phyloP scores from a whole-genome alignment of 352 stramenopile species.

The Pythium rhizo-oryzae region DNA sequence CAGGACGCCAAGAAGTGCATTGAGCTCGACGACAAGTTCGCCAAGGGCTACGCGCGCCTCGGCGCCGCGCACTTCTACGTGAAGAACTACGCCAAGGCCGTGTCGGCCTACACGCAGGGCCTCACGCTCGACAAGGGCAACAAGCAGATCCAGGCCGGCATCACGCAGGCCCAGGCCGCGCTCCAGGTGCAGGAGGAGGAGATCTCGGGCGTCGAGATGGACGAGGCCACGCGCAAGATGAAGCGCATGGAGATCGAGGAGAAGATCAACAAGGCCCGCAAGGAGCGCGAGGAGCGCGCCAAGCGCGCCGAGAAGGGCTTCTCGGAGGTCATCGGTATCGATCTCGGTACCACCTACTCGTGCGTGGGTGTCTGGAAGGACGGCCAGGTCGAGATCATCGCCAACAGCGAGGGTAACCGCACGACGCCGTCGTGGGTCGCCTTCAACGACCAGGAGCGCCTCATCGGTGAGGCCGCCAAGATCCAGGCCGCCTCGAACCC shows the following conservation, averaged over 20 bases:
- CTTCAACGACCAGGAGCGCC: conserved; percentile 62
- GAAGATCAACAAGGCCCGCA: conserved; percentile 89
- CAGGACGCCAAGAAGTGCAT: conserved; percentile 89
- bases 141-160: conserved; percentile 79
- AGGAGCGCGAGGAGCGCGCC: conserved; percentile 83
- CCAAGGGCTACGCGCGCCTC: conserved; percentile 87
- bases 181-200: conserved; percentile 87
- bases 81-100: conserved; percentile 89
- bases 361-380: conserved; percentile 98
- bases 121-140: conserved; percentile 85
- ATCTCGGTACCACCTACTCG: conserved; percentile 96
- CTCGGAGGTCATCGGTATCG: conserved; percentile 87
- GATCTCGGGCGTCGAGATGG: conserved; percentile 84
- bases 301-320: conserved; percentile 88
- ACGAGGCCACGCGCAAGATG: conserved; percentile 89
- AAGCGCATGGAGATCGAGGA: conserved; percentile 91
- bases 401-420: conserved; percentile 69
- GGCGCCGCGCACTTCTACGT: conserved; percentile 87
- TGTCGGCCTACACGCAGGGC: conserved; percentile 78
- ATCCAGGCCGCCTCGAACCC: conserved; percentile 90
- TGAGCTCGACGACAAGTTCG: conserved; percentile 82
- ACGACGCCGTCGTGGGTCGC: conserved; percentile 94
- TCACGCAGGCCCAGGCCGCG: conserved; percentile 83
- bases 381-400: conserved; percentile 67
- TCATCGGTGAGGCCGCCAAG: conserved; percentile 92